A percentile compares a stretch with the other conserved stretches of the same genome.
Evolutionary conservation across 2,329 filamentous ascomycete genomes (phyloP).

Genomic region (Fusarium oxysporum): DNA sequence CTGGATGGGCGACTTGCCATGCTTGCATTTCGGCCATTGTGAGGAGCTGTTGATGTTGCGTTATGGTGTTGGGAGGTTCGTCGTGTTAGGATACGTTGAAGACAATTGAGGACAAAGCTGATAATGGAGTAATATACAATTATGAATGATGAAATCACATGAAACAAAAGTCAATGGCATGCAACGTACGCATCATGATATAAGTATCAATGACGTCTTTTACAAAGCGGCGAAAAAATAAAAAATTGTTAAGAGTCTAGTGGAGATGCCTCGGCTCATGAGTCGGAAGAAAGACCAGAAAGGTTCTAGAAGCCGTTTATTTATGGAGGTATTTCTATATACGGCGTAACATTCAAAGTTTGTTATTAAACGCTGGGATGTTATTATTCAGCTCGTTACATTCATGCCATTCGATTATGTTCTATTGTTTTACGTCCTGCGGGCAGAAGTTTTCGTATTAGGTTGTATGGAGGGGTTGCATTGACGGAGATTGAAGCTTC

Average conservation of each 20-base stretch:
- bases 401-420: background rate
- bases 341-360: background rate
- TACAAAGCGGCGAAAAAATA: background rate
- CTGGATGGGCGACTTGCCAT: slow-evolving; percentile 46
- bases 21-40: slow-evolving; percentile 44
- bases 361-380: background rate
- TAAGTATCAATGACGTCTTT: slow-evolving; percentile 30
- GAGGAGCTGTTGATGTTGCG: background rate
- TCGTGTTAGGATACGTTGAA: background rate
- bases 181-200: background rate
- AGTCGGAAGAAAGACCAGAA: slow-evolving; percentile 1
- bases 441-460: background rate
- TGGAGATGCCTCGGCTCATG: slow-evolving; percentile 23
- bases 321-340: background rate
- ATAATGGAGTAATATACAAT: background rate
- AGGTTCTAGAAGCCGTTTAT: background rate
- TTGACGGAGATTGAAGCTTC: background rate
- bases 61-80: background rate
- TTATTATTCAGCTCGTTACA: background rate
- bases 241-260: slow-evolving; percentile 16
- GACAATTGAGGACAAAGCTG: background rate
- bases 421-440: background rate
- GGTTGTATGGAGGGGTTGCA: background rate
- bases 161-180: background rate
- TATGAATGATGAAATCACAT: background rate